Evolutionary conservation across 345 rosid species (phyloP).

Genomic region (Hibiscus trionum): DNA sequence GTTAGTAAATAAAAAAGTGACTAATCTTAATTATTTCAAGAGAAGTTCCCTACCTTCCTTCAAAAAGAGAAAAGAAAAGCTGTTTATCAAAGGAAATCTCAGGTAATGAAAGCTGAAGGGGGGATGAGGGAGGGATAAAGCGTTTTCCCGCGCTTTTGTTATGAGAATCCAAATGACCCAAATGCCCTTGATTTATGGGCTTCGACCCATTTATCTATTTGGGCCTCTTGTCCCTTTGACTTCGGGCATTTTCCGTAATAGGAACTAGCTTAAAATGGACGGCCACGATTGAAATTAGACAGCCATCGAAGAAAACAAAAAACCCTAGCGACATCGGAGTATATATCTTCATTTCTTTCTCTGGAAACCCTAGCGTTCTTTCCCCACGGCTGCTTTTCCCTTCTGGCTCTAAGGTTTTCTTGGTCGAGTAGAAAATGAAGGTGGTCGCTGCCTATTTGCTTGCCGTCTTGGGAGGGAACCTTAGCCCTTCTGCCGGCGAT

Average conservation of each 20-base stretch:
- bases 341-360: too few species aligned
- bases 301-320: background rate
- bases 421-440: conserved; percentile 41
- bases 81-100: background rate
- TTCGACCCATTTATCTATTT: background rate
- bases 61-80: too few species aligned
- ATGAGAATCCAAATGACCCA: background rate
- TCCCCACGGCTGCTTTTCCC: background rate
- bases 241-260: background rate
- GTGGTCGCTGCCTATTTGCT: conserved; percentile 69
- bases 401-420: background rate
- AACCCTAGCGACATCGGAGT: background rate
- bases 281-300: background rate
- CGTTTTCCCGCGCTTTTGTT: conserved; percentile 9
- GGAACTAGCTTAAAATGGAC: background rate
- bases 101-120: background rate
- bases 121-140: background rate
- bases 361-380: background rate
- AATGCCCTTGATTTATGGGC: background rate
- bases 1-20: background rate
- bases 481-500: conserved; percentile 41
- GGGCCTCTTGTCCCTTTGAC: background rate
- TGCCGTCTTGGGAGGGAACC: conserved; percentile 65
- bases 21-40: background rate
- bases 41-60: too few species aligned